Conservation (phyloP, 2,329 filamentous ascomycete genomes). For the Clonostachys rosea region DNA sequence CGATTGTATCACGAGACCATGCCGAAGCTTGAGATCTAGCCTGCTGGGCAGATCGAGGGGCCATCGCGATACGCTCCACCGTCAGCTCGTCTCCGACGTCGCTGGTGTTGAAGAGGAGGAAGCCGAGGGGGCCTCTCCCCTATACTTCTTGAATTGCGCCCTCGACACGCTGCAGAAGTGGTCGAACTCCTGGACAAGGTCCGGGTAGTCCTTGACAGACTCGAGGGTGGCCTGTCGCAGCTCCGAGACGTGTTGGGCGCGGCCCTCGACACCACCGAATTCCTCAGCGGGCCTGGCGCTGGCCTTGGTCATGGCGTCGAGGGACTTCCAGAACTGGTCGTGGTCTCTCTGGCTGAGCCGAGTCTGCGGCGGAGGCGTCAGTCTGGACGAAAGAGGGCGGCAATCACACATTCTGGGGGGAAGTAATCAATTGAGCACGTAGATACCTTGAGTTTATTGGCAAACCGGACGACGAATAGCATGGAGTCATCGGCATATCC, state of each 20-base stretch:
- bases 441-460: neutral
- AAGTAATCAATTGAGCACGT: neutral
- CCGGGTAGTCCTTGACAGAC: slow-evolving; percentile 16
- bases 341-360: slow-evolving; percentile 11
- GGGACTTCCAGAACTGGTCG: slow-evolving; percentile 11
- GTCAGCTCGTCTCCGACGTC: no score
- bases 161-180: slow-evolving; percentile 10
- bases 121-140: neutral
- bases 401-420: no score
- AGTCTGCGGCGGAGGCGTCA: no score
- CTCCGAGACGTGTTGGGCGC: slow-evolving; percentile 8
- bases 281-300: slow-evolving; percentile 6
- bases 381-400: no score
- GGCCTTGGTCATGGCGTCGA: slow-evolving; percentile 7
- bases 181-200: slow-evolving; percentile 18
- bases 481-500: slow-evolving; percentile 3
- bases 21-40: no score
- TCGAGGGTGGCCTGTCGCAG: slow-evolving; percentile 11
- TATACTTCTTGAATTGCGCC: slow-evolving; percentile 4
- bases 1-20: no score
- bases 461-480: slow-evolving; percentile 3
- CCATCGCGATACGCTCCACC: no score
- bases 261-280: slow-evolving; percentile 1
- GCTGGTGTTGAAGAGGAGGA: no score
- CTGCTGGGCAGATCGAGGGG: no score